Evolutionary conservation across 2,329 filamentous ascomycete genomes (phyloP), one percentile per base, ranked within the genome.

Genomic region (Alternaria dauci): DNA sequence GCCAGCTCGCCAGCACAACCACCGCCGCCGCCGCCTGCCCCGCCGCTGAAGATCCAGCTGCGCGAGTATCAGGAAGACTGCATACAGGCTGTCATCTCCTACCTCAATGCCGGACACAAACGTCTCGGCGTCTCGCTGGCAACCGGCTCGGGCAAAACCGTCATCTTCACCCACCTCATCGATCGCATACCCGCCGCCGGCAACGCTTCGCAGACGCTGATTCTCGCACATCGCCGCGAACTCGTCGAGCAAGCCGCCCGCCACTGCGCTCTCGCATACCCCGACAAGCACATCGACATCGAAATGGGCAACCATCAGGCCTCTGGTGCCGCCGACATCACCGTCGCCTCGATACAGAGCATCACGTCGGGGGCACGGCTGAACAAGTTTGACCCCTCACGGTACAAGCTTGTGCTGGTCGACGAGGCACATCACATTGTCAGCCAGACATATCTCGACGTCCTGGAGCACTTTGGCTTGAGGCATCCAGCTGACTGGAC

Each of bases 401-500:
- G 82, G 8, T 98, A 94, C 83, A 99, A 99, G 79, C 87, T 99
- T 0, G 82, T 99, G 0, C 85, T 99, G 3, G 94, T 99, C 4
- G 95, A 99, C 67, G 95, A 99, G 79, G 95, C 94, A 5, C 95
- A 99, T 76, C 95, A 99, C 78, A 96, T 98, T 54, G 94, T 97
- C 44, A 91, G 95, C 0, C 85, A 87, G 2, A 88, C 89, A 8
- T 98, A 98, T 73, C 83, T 96, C 63, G 85, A 86, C 42, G 85
- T 89, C 0, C 82, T 99, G 48, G 82, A 85, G n/a, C 88, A 98
- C 77, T 96, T 99, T 76, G 87, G 89, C 0, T 84, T 96, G 65
- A 81, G 83, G 12, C 79, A 87, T 55, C 70, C 80, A 80, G 65
- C 78, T 68, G 58, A 78, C 75, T 76, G 72, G 75, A 68, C 9